These are phyloP conservation scores for Davidsoniella virescens DNA, from an alignment of 2,329 filamentous ascomycete genomes.

Conservation along the genomic window DNA sequence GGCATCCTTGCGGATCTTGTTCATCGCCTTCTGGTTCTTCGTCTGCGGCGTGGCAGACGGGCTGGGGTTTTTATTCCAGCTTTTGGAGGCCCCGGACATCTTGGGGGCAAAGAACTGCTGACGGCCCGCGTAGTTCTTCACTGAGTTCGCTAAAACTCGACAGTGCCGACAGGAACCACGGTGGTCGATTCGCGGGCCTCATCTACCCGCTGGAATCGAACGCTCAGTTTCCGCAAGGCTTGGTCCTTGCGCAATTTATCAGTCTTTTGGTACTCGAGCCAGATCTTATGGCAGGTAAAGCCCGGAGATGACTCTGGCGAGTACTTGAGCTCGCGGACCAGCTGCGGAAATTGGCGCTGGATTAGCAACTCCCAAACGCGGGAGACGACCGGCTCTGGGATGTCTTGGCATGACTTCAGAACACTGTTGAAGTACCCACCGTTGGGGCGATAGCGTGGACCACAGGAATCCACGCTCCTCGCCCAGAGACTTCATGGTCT, in stretches of 20 bases:
- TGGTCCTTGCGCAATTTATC: not conserved
- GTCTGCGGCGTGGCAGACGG: not conserved
- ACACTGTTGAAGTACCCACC: not conserved
- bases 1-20: not conserved
- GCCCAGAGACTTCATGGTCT: too few relatives aligned
- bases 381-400: too few relatives aligned
- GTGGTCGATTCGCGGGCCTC: not conserved
- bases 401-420: too few relatives aligned
- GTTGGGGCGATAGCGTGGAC: too few relatives aligned
- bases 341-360: not conserved
- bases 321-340: not conserved
- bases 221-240: not conserved
- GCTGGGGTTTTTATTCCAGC: not conserved
- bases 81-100: not conserved
- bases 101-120: too few relatives aligned
- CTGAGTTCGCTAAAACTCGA: too few relatives aligned
- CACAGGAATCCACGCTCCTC: too few relatives aligned
- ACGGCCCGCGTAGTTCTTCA: too few relatives aligned
- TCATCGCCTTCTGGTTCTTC: not conserved
- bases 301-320: not conserved
- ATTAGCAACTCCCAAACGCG: not conserved
- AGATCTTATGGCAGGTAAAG: not conserved
- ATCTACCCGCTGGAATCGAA: not conserved
- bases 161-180: too few relatives aligned
- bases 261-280: not conserved